Evolutionary conservation across 1,284 basidiomycete genomes (phyloP).

Genomic region (Sparassis latifolia): DNA sequence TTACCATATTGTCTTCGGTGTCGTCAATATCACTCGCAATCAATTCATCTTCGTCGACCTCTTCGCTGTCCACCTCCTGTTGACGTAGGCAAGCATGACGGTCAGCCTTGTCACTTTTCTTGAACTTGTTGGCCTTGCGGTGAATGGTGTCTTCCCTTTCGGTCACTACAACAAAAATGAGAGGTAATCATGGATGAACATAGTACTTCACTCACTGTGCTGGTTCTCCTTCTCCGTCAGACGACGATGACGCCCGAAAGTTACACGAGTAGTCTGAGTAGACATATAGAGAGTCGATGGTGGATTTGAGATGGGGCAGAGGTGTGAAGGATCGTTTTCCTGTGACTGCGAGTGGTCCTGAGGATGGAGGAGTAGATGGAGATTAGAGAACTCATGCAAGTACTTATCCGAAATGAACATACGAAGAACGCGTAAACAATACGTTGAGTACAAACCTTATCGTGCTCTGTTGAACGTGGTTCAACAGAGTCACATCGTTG

Average conservation of each 20-base stretch:
- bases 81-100: background rate
- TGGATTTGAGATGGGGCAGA: no score
- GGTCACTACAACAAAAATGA: background rate
- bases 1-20: background rate
- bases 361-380: no score
- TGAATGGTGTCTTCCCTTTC: background rate
- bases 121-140: background rate
- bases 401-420: background rate
- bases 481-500: background rate
- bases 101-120: background rate
- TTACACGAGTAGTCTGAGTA: background rate
- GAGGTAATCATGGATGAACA: background rate
- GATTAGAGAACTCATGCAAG: no score
- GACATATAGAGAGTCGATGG: background rate
- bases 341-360: no score
- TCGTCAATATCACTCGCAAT: background rate
- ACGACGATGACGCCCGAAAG: background rate
- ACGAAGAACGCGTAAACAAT: background rate
- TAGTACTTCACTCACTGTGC: background rate
- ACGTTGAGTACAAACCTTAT: no score
- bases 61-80: background rate
- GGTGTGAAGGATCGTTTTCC: no score
- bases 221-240: background rate
- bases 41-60: background rate
- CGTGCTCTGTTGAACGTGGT: background rate